A percentile compares a stretch with the other conserved stretches of the same genome.
phyloP scores from a whole-genome alignment of 2,329 filamentous ascomycete genomes.

The Macrophomina pseudophaseolina region DNA sequence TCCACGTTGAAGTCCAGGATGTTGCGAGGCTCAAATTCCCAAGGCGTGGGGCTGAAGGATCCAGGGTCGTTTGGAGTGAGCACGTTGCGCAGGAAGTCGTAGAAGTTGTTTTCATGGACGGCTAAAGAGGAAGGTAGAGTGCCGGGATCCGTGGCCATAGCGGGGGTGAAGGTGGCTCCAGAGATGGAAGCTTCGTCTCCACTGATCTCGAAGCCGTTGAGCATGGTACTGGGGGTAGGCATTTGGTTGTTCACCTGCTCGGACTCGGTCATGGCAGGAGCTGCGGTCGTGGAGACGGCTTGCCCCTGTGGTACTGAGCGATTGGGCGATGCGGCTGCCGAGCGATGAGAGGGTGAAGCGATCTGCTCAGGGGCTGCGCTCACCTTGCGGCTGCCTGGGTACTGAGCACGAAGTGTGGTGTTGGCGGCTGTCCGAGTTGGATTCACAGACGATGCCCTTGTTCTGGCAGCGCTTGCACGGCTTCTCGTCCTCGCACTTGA shows the following conservation, averaged over 20 bases:
- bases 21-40: slow-evolving; percentile 44
- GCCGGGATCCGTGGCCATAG: slow-evolving; percentile 8
- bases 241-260: slow-evolving; percentile 24
- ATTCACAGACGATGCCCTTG: slow-evolving; percentile 53
- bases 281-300: background rate
- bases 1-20: slow-evolving; percentile 53
- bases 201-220: slow-evolving; percentile 25
- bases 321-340: background rate
- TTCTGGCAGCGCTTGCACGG: slow-evolving; percentile 59
- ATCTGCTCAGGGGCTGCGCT: background rate
- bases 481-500: slow-evolving; percentile 61
- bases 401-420: slow-evolving; percentile 32
- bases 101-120: slow-evolving; percentile 23
- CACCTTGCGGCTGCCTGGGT: slow-evolving; percentile 35
- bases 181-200: slow-evolving; percentile 18
- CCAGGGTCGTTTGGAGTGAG: slow-evolving; percentile 18
- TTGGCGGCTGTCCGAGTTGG: slow-evolving; percentile 27
- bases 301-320: background rate
- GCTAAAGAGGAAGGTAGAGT: background rate
- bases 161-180: slow-evolving; percentile 2
- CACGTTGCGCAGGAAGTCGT: slow-evolving; percentile 24
- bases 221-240: slow-evolving; percentile 21
- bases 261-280: background rate
- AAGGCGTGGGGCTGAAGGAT: slow-evolving; percentile 11
- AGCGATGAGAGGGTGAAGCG: background rate